Conservation (phyloP, 352 stramenopile species). For the Globisporangium acanthophoron region DNA sequence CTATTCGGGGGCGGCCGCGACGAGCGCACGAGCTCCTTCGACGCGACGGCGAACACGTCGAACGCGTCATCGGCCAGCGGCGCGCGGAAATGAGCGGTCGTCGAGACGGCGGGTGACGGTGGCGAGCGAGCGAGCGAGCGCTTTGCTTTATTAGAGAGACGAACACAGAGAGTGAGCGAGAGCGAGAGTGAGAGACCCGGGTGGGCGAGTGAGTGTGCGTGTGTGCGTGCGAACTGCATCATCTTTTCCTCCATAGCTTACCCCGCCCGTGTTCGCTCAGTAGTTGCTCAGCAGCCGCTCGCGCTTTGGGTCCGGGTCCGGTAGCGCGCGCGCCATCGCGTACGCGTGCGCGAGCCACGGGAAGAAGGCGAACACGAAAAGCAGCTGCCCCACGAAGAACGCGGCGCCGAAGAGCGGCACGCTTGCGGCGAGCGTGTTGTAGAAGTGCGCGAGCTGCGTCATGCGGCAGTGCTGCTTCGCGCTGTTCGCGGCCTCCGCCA, state of each 20-base stretch:
- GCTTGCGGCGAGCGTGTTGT: constrained; percentile 65
- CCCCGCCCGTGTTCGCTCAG: constrained; percentile 6
- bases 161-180: constrained; percentile 2
- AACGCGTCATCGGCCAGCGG: constrained; percentile 8
- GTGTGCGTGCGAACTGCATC: constrained; percentile 6
- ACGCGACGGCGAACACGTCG: constrained; percentile 24
- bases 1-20: constrained; percentile 56
- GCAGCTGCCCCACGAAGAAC: constrained; percentile 70
- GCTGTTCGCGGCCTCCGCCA: constrained; percentile 54
- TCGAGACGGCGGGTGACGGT: too few species aligned
- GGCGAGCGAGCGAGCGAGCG: not conserved
- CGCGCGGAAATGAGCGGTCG: constrained; percentile 7
- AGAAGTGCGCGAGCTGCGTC: constrained; percentile 76
- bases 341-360: constrained; percentile 77
- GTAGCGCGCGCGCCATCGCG: constrained; percentile 55
- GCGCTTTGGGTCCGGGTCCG: constrained; percentile 61
- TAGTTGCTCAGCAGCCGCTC: constrained; percentile 63
- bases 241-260: too few species aligned
- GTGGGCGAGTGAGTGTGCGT: constrained; percentile 3
- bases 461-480: constrained; percentile 55
- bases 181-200: not conserved
- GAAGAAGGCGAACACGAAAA: constrained; percentile 69
- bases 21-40: constrained; percentile 50
- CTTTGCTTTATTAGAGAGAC: constrained; percentile 9
- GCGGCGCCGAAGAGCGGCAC: constrained; percentile 70